These are phyloP conservation scores for Friedmanniomyces simplex DNA, from an alignment of 495 filamentous ascomycete genomes.

Conservation along the genomic window DNA sequence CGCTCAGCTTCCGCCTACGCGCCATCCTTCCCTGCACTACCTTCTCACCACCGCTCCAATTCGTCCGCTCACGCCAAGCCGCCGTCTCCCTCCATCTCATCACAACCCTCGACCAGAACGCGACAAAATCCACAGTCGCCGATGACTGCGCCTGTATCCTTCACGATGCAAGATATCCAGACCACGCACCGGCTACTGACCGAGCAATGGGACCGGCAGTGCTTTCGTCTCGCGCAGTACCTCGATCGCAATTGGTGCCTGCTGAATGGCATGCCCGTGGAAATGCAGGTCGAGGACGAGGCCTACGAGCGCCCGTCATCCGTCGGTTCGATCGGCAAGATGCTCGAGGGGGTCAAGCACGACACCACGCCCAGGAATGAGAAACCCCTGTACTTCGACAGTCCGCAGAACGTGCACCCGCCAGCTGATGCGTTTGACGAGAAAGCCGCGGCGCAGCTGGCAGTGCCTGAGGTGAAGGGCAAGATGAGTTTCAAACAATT, in stretches of 20 bases:
- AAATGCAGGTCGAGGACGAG: slow-evolving; percentile 29
- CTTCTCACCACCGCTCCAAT: neutral
- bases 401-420: neutral
- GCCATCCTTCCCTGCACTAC: slow-evolving; percentile 15
- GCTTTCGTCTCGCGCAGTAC: slow-evolving; percentile 45
- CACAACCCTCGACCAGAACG: neutral
- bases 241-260: slow-evolving; percentile 53
- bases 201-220: slow-evolving; percentile 53
- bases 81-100: neutral
- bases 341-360: slow-evolving; percentile 28
- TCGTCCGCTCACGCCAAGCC: slow-evolving; percentile 1
- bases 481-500: slow-evolving; percentile 18
- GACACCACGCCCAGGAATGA: slow-evolving; percentile 32
- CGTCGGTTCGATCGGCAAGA: slow-evolving; percentile 24
- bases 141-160: slow-evolving; percentile 2
- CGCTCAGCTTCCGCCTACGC: slow-evolving; percentile 16
- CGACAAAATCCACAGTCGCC: slow-evolving; percentile 6
- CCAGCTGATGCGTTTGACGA: neutral
- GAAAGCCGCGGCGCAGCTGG: neutral
- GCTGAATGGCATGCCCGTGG: slow-evolving; percentile 34
- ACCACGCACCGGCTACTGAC: slow-evolving; percentile 43
- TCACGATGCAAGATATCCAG: slow-evolving; percentile 33
- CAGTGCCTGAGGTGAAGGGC: neutral
- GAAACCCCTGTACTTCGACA: slow-evolving; percentile 25
- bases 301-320: slow-evolving; percentile 29